phyloP scores from a whole-genome alignment of 768 basidiomycete species.

The Ramaria sp. region DNA sequence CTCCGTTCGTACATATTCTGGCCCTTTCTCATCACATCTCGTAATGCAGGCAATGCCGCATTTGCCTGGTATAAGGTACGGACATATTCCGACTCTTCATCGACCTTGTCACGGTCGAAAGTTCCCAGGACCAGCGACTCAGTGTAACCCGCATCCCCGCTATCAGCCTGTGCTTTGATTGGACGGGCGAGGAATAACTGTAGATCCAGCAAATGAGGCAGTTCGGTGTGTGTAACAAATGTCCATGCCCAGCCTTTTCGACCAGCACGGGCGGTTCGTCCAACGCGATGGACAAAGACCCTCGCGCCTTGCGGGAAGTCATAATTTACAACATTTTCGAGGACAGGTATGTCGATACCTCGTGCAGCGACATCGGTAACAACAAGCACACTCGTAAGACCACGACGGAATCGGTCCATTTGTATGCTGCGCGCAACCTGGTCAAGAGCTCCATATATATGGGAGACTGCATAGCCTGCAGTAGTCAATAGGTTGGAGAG shows the following conservation, averaged over 20 bases:
- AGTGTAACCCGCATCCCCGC: slow-evolving; percentile 53
- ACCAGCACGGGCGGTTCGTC: slow-evolving; percentile 92
- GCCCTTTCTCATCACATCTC: slow-evolving; percentile 79
- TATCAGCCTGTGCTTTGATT: slow-evolving; percentile 38
- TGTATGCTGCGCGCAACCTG: slow-evolving; percentile 82
- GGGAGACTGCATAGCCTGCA: slow-evolving; percentile 81
- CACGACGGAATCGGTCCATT: slow-evolving; percentile 82
- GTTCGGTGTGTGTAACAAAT: slow-evolving; percentile 74
- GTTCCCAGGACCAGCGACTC: slow-evolving; percentile 71
- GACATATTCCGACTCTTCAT: slow-evolving; percentile 78
- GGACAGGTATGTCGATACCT: slow-evolving; percentile 93
- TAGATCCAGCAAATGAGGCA: slow-evolving; percentile 86
- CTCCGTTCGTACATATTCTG: slow-evolving; percentile 92
- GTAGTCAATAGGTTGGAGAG: slow-evolving; percentile 64
- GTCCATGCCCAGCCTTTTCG: slow-evolving; percentile 96
- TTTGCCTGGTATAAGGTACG: slow-evolving; percentile 52
- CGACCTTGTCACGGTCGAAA: slow-evolving; percentile 68
- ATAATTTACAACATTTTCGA: slow-evolving; percentile 96
- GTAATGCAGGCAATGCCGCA: slow-evolving; percentile 50
- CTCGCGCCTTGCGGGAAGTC: slow-evolving; percentile 93
- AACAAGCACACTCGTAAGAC: slow-evolving; percentile 72
- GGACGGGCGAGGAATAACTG: slow-evolving; percentile 87
- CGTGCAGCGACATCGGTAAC: slow-evolving; percentile 98
- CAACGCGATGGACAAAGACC: slow-evolving; percentile 94
- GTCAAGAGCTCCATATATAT: slow-evolving; percentile 93